Evolutionary conservation across 2,329 filamentous ascomycete species (phyloP).

Genomic region (Stagonosporopsis tanaceti): DNA sequence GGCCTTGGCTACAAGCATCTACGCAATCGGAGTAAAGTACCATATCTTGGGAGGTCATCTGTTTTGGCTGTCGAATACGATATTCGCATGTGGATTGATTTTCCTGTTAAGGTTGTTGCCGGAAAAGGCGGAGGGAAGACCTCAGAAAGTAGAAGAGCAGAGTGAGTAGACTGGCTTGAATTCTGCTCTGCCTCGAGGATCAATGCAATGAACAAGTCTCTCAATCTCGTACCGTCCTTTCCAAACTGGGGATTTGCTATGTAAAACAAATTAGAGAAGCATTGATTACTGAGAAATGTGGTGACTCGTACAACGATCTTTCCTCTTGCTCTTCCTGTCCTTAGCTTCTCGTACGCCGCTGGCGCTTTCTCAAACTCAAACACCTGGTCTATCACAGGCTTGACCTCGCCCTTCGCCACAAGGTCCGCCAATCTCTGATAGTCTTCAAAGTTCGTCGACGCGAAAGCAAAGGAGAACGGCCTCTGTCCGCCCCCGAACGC

Average conservation of each 20-base stretch:
- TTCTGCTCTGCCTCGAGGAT: too few relatives aligned
- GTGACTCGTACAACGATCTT: constrained; percentile 60
- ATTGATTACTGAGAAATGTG: background rate
- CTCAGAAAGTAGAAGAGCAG: background rate
- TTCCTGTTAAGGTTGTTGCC: constrained; percentile 32
- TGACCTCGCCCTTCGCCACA: constrained; percentile 65
- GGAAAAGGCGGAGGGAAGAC: constrained; percentile 33
- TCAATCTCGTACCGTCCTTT: too few relatives aligned
- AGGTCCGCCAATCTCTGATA: constrained; percentile 57
- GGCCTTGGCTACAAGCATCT: constrained; percentile 71
- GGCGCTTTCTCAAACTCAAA: constrained; percentile 62
- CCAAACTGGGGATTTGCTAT: background rate
- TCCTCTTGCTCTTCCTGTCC: constrained; percentile 61
- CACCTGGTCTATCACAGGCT: constrained; percentile 61
- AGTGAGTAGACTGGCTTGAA: background rate
- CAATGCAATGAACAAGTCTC: too few relatives aligned
- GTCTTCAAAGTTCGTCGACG: constrained; percentile 25
- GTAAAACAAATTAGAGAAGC: background rate
- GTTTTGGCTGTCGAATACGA: constrained; percentile 67
- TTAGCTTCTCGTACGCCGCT: constrained; percentile 64
- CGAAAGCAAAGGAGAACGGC: constrained; percentile 49
- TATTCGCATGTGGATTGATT: constrained; percentile 31
- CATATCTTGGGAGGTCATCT: constrained; percentile 71
- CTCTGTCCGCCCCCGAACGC: constrained; percentile 60
- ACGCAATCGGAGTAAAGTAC: constrained; percentile 69